phyloP scores from a whole-genome alignment of 73 alveolate genomes.

The Durusdinium trenchii region DNA sequence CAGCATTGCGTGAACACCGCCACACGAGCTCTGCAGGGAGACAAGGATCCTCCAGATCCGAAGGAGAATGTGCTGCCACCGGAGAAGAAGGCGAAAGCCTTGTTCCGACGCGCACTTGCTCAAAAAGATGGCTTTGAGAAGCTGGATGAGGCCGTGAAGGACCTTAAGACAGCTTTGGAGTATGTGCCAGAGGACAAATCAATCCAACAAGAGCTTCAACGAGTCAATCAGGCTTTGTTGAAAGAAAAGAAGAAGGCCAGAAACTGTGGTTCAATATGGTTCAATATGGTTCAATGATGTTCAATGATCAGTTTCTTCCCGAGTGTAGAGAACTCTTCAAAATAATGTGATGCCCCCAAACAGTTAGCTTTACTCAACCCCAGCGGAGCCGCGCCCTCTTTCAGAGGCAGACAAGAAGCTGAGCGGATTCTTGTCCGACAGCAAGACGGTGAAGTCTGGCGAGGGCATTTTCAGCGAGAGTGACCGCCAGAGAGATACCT shows the following conservation, averaged over 20 bases:
- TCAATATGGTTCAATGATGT: too few species aligned
- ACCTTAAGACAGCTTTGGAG: slow-evolving; percentile 55
- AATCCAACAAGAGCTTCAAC: slow-evolving; percentile 71
- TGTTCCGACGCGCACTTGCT: slow-evolving; percentile 62
- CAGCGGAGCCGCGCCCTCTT: too few species aligned
- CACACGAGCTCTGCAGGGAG: slow-evolving; percentile 74
- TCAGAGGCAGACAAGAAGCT: slow-evolving; percentile 82
- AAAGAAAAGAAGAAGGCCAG: slow-evolving; percentile 57
- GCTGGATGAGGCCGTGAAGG: slow-evolving; percentile 76
- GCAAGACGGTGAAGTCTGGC: slow-evolving; percentile 20
- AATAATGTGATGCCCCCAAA: too few species aligned
- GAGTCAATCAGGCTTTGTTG: slow-evolving; percentile 57
- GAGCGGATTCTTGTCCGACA: slow-evolving; percentile 50
- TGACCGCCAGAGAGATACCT: slow-evolving; percentile 82
- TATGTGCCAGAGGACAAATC: slow-evolving; percentile 79
- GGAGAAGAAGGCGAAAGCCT: slow-evolving; percentile 84
- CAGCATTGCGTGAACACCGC: slow-evolving; percentile 86
- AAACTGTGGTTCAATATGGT: too few species aligned
- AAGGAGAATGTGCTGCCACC: slow-evolving; percentile 67
- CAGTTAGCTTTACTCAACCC: too few species aligned
- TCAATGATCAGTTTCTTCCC: too few species aligned
- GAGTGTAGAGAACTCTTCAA: too few species aligned
- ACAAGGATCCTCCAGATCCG: slow-evolving; percentile 87
- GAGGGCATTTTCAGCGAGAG: slow-evolving; percentile 65
- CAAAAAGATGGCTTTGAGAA: slow-evolving; percentile 31